Evolutionary conservation across 169 alveolate genomes (phyloP), one percentile per base, ranked within the genome.

Genomic region (Eimeria praecox): DNA sequence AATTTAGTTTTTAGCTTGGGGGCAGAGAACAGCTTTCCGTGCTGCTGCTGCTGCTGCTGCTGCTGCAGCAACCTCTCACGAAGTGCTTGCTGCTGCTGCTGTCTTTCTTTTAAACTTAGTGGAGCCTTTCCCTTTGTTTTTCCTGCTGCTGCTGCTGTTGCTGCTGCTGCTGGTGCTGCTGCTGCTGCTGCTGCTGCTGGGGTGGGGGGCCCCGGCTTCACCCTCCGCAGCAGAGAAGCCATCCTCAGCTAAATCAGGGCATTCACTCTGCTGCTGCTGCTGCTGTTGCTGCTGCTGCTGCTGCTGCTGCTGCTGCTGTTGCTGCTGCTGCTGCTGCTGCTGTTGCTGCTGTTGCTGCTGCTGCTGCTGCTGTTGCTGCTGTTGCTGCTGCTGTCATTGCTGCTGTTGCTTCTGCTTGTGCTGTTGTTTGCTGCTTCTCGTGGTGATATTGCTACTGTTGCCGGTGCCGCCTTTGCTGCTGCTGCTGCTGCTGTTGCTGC

Each of bases 21-120:
- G n/a, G 87, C 87, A 16, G 62, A 56, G 40, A 77, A 77, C 3
- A 62, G 27, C 59, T 77, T 77, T 22, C 87, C 87, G 12, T 77
- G 87, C 52, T 77, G 87, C 87, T 77, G 87, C 52, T 77, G 87
- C 87, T 77, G 87, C 87, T 77, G 1, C 87, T 77, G 87, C 87
- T 77, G 87, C 87, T 77, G 52, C 64, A 77, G 87, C 87, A 77
- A 62, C 52, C 64, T 9, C 62, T 77, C 87, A 8, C 87, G 52
- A 22, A 77, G 52, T 16, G 12, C 35, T 38, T 38, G 64, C 87
- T 77, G 87, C 87, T 77, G 87, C 87, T 40, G 46, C 87, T 77
- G 87, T 24, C 87, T 77, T 46, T 77, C 64, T 46, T 77, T 77
- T 33, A 77, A 46, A 3, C 62, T 77, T 46, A 77, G 87, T 12